phyloP scores from a whole-genome alignment of 1,284 basidiomycete species.

The Trichosporon sp. region DNA sequence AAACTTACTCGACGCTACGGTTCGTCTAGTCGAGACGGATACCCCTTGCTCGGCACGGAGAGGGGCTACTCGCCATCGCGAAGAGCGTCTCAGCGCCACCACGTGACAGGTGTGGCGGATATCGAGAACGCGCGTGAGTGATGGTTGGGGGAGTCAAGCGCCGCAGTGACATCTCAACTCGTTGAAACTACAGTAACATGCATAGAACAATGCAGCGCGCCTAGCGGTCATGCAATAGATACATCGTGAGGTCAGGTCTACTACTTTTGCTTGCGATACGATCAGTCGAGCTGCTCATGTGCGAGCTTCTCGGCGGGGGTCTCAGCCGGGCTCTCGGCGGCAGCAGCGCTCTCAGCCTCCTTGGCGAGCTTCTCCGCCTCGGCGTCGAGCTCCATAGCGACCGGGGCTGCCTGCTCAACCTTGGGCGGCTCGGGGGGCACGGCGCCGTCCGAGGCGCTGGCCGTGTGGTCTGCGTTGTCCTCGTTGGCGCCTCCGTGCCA shows the following conservation, averaged over 20 bases:
- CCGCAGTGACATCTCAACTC: not conserved
- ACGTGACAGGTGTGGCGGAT: no score
- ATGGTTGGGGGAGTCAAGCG: not conserved
- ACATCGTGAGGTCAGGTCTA: not conserved
- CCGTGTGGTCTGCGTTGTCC: conserved; percentile 14
- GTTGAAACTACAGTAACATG: not conserved
- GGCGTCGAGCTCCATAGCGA: conserved; percentile 37
- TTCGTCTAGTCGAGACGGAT: no score
- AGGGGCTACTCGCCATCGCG: no score
- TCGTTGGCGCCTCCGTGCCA: conserved; percentile 49
- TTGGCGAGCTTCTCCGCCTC: conserved; percentile 35
- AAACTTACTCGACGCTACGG: no score
- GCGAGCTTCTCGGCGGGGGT: not conserved
- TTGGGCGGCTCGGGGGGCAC: not conserved
- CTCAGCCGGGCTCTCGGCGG: not conserved
- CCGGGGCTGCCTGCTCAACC: not conserved
- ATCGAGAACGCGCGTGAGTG: no score
- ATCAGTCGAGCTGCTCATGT: not conserved
- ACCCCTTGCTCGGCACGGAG: no score
- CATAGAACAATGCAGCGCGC: not conserved
- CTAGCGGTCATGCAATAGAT: conserved; percentile 1
- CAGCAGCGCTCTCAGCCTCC: conserved; percentile 22
- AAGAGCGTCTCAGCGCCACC: no score
- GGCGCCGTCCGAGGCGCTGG: not conserved
- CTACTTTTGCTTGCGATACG: not conserved